A percentile compares a stretch with the other conserved stretches of the same genome.
Evolutionary conservation across 2,329 filamentous ascomycete species (phyloP).

Genomic region (Sporothrix brasiliensis): DNA sequence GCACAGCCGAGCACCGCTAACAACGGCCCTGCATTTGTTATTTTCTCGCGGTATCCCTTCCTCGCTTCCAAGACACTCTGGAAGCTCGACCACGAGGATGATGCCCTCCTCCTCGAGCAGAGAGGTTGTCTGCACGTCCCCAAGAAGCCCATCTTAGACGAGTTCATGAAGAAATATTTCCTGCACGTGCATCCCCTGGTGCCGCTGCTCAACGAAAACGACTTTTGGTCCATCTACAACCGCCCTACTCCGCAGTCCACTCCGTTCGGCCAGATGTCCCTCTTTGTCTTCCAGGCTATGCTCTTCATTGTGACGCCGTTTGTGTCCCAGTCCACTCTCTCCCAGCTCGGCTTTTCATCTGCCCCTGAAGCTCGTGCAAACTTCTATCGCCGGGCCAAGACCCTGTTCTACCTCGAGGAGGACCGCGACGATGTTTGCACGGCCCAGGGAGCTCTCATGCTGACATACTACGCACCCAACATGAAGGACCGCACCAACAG

Average conservation of each 20-base stretch:
- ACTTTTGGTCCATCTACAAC: slow-evolving; percentile 51
- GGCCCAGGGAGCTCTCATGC: slow-evolving; percentile 48
- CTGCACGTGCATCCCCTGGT: slow-evolving; percentile 50
- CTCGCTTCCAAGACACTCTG: slow-evolving; percentile 44
- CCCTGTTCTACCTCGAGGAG: slow-evolving; percentile 50
- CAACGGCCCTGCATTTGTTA: slow-evolving; percentile 23
- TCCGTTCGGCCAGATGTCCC: slow-evolving; percentile 43
- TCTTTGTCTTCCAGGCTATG: slow-evolving; percentile 52
- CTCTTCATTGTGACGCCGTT: slow-evolving; percentile 42
- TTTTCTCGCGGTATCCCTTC: slow-evolving; percentile 50
- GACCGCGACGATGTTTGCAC: slow-evolving; percentile 47
- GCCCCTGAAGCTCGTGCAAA: slow-evolving; percentile 26
- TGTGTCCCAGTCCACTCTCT: slow-evolving; percentile 16
- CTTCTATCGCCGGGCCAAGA: slow-evolving; percentile 38
- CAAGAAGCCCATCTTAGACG: slow-evolving; percentile 46
- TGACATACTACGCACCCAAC: slow-evolving; percentile 47
- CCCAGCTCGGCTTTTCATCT: slow-evolving; percentile 20
- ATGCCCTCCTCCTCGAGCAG: slow-evolving; percentile 48
- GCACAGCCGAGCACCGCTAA: neutral
- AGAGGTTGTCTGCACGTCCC: slow-evolving; percentile 52
- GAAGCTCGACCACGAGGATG: slow-evolving; percentile 49
- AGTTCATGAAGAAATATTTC: slow-evolving; percentile 53
- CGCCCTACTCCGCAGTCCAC: slow-evolving; percentile 13
- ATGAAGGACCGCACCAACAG: slow-evolving; percentile 29
- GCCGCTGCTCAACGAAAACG: slow-evolving; percentile 49